Conservation (phyloP, 306 rosid genomes). For the Cucumis hystrix region DNA sequence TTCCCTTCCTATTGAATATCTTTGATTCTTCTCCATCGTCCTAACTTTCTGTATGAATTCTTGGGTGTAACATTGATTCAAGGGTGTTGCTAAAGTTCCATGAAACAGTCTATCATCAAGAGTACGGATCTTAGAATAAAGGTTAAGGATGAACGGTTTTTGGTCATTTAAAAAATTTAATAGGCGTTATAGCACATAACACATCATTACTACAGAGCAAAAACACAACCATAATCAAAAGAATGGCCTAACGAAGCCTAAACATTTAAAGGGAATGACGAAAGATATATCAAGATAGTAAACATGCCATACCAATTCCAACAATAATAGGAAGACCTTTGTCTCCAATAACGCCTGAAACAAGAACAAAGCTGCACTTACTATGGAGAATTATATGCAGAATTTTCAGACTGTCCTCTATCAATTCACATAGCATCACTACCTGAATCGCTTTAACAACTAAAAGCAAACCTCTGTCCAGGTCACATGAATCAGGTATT, state of each 20-base stretch:
- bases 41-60: too few species aligned
- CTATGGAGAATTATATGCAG: background rate
- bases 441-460: slow-evolving; percentile 98
- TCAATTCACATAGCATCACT: slow-evolving; percentile 19
- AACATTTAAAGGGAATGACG: background rate
- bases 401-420: background rate
- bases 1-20: too few species aligned
- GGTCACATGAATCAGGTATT: slow-evolving; percentile 92
- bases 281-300: background rate
- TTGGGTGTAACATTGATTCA: too few species aligned
- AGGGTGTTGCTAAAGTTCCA: too few species aligned
- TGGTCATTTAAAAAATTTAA: background rate
- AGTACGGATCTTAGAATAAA: too few species aligned
- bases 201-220: background rate
- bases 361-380: slow-evolving; percentile 11
- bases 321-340: slow-evolving; percentile 89
- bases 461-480: slow-evolving; percentile 96
- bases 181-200: background rate
- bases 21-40: too few species aligned
- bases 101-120: too few species aligned
- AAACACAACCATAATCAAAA: background rate
- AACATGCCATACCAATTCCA: slow-evolving; percentile 66
- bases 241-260: background rate
- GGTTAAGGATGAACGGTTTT: too few species aligned
- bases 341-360: slow-evolving; percentile 94